Evolutionary conservation across 495 filamentous ascomycete genomes (phyloP).

Genomic region (Hypoxylon cercidicola): DNA sequence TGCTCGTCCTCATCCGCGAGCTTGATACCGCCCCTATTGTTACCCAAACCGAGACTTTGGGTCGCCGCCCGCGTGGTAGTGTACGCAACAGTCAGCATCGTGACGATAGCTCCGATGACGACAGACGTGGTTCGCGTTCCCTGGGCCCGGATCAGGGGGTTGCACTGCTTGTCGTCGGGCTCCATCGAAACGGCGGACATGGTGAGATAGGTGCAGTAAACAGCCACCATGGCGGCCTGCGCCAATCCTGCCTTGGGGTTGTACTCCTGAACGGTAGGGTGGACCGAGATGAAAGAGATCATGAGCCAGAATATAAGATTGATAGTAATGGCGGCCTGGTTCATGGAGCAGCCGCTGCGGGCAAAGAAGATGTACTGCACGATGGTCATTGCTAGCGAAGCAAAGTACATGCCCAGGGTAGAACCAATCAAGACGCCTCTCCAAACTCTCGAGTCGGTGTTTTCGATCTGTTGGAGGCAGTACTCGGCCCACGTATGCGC

Average conservation of each 20-base stretch:
- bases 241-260: conserved; percentile 94
- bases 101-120: conserved; percentile 91
- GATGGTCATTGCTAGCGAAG: conserved; percentile 90
- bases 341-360: conserved; percentile 84
- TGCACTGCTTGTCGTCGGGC: conserved; percentile 93
- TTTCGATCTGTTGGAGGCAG: conserved; percentile 92
- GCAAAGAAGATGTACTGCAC: conserved; percentile 99
- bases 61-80: conserved; percentile 97
- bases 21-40: conserved; percentile 66
- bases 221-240: conserved; percentile 95
- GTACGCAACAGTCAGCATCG: conserved; percentile 96
- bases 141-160: conserved; percentile 87
- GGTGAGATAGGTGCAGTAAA: conserved; percentile 98
- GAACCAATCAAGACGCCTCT: conserved; percentile 87
- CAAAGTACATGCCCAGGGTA: conserved; percentile 92
- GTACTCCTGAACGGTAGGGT: conserved; percentile 88
- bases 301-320: conserved; percentile 87
- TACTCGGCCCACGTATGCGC: conserved; percentile 98
- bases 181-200: conserved; percentile 99
- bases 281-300: conserved; percentile 85
- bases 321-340: conserved; percentile 81
- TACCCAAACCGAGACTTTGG: conserved; percentile 85
- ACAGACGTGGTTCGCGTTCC: conserved; percentile 91
- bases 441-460: conserved; percentile 85
- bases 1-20: conserved; percentile 79